A percentile compares a stretch with the other conserved stretches of the same genome.
phyloP scores from a whole-genome alignment of 441 rosid genomes.

The Populus hybrid region DNA sequence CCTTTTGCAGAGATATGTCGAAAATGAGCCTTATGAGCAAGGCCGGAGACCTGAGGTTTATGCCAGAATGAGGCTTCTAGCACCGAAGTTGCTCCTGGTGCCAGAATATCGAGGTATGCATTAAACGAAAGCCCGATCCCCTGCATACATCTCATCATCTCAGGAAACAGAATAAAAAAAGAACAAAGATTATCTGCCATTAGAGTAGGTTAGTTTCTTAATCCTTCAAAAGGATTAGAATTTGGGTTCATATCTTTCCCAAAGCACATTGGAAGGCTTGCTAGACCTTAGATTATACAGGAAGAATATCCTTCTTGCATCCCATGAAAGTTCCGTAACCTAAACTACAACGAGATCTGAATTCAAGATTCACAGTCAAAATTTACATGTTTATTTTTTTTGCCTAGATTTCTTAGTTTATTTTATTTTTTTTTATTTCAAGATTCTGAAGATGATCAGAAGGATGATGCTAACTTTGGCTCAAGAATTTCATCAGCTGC shows the following conservation, averaged over 20 bases:
- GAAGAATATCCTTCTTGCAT: neutral
- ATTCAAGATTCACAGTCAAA: no score
- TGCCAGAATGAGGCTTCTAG: slow-evolving; percentile 87
- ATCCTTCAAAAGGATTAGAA: neutral
- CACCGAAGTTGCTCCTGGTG: slow-evolving; percentile 84
- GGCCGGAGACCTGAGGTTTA: slow-evolving; percentile 88
- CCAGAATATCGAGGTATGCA: slow-evolving; percentile 84
- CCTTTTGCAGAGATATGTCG: slow-evolving; percentile 76
- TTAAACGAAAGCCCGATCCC: neutral
- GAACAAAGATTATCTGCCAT: neutral
- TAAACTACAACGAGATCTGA: no score
- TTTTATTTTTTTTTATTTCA: slow-evolving; percentile 11
- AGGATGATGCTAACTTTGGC: slow-evolving; percentile 47
- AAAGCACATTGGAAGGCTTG: neutral
- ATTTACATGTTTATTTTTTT: no score
- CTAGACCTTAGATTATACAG: neutral
- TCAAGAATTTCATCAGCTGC: slow-evolving; percentile 77
- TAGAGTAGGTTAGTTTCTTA: neutral
- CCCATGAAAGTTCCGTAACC: neutral
- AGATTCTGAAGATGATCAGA: slow-evolving; percentile 64
- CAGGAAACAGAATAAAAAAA: neutral
- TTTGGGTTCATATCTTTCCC: neutral
- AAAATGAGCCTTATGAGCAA: slow-evolving; percentile 93
- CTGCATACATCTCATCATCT: neutral
- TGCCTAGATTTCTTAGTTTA: neutral